phyloP scores from a whole-genome alignment of 768 basidiomycete genomes.

The Psilocybe cubensis region DNA sequence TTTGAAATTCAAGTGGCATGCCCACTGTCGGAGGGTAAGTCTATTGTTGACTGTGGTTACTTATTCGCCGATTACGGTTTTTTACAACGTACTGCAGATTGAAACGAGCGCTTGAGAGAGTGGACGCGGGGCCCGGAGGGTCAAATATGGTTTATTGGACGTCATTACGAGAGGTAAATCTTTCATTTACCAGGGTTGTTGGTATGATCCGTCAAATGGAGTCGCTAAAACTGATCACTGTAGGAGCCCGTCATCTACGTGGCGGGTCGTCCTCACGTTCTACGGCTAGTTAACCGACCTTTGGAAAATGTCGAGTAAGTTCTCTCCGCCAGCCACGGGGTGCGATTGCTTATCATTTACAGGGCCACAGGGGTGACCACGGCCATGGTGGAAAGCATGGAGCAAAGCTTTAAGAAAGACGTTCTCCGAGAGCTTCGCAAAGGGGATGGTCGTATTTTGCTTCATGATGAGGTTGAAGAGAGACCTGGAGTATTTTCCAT shows the following conservation, averaged over 20 bases:
- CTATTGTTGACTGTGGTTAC: background rate
- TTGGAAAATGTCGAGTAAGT: constrained; percentile 93
- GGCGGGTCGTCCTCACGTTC: constrained; percentile 84
- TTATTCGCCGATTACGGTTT: background rate
- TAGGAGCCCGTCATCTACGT: constrained; percentile 95
- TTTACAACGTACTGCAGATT: constrained; percentile 47
- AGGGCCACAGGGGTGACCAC: constrained; percentile 96
- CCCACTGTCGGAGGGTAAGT: constrained; percentile 86
- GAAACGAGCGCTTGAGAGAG: constrained; percentile 74
- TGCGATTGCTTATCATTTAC: background rate
- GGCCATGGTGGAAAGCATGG: constrained; percentile 89
- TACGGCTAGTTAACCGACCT: constrained; percentile 85
- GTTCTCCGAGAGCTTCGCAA: constrained; percentile 79
- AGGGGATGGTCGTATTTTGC: constrained; percentile 76
- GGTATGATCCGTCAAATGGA: background rate
- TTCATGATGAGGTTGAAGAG: constrained; percentile 97
- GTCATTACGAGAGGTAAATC: constrained; percentile 82
- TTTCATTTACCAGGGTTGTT: background rate
- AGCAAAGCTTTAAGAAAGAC: constrained; percentile 84
- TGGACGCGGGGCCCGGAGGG: constrained; percentile 83
- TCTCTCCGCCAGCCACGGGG: background rate
- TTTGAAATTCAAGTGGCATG: constrained; percentile 70
- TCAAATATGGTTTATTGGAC: constrained; percentile 86
- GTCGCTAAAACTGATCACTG: constrained; percentile 4
- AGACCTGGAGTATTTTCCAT: constrained; percentile 88